Evolutionary conservation across 108 stramenopile species (phyloP).

Genomic region (Epipyxis sp.): DNA sequence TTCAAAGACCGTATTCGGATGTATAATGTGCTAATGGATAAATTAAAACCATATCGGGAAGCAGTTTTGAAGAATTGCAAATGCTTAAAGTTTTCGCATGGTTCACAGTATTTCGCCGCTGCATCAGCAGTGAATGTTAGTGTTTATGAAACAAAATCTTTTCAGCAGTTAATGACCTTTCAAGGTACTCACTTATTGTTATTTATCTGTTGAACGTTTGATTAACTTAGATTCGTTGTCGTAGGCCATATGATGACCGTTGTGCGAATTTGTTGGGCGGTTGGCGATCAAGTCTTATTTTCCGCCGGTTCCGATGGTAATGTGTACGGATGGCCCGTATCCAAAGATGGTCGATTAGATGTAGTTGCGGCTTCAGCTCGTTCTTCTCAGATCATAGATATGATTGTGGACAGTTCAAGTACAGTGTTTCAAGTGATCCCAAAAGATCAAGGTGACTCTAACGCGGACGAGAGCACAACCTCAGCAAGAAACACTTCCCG

Average conservation of each 20-base stretch:
- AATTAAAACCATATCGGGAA: constrained; percentile 37
- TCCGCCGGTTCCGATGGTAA: constrained; percentile 49
- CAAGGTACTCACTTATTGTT: too few species aligned
- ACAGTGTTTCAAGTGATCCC: background rate
- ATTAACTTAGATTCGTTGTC: too few species aligned
- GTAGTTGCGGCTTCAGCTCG: background rate
- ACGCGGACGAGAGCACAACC: background rate
- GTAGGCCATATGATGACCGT: constrained; percentile 46
- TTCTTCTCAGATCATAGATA: background rate
- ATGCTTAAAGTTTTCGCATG: constrained; percentile 39
- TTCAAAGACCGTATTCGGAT: constrained; percentile 48
- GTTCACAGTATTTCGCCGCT: constrained; percentile 44
- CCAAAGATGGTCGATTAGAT: background rate
- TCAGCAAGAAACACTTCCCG: background rate
- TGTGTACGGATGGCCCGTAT: constrained; percentile 42
- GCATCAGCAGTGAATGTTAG: constrained; percentile 40
- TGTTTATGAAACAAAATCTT: constrained; percentile 35
- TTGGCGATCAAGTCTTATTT: constrained; percentile 42
- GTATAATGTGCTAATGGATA: constrained; percentile 48
- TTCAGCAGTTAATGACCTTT: constrained; percentile 36
- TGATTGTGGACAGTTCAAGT: background rate
- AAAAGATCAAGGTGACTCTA: background rate
- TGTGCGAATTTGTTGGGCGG: constrained; percentile 36
- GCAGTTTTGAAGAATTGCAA: constrained; percentile 42
- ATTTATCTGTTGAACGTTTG: too few species aligned